Evolutionary conservation across 352 stramenopile genomes (phyloP), one percentile per base, ranked within the genome.

Genomic region (Pythium aquatile): DNA sequence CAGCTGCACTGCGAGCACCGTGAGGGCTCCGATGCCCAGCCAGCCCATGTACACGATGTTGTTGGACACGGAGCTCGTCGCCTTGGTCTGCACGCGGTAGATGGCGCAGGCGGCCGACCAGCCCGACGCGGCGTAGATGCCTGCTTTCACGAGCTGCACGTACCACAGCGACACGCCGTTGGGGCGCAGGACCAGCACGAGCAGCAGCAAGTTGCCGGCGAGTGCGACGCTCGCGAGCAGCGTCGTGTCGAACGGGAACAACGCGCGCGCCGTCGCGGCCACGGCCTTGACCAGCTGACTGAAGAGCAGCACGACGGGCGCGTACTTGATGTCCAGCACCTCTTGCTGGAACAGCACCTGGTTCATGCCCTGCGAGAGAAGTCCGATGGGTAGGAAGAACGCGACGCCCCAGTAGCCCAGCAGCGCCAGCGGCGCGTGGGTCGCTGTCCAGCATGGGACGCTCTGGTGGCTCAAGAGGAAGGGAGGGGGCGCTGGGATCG

Each of bases 261-360:
- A 86, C 4, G 76, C 73, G 28, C 73, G 70, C 1, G 70, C 75
- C 1, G 75, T 79, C 26, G 75, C 68, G 0, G 72, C 68, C 32
- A 78, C 58, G 1, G 78, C 78, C 58, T 89, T 89, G 39, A 79
- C 68, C 30, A 89, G 55, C 53, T 89, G 80, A 13, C 68, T 77
- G 9, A 84, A 69, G 2, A 89, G 73, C 26, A 81, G 48, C 33
- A 86, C 61, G 9, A 85, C 75, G 0, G 78, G 78, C 4, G 80
- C 79, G 29, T 85, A 89, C 57, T 87, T 85, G 63, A 87, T 79
- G 58, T 87, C 80, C 17, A 87, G 61, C 32, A 72, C 77, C 51
- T 87, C 80, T 33, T 79, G 73, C 42, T 82, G 76, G 42, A 89
- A 89, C 42, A 89, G 46, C 20, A 89, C 80, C 26, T 89, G 77